Conservation (phyloP, 345 rosid species). For the Camelina neglecta region DNA sequence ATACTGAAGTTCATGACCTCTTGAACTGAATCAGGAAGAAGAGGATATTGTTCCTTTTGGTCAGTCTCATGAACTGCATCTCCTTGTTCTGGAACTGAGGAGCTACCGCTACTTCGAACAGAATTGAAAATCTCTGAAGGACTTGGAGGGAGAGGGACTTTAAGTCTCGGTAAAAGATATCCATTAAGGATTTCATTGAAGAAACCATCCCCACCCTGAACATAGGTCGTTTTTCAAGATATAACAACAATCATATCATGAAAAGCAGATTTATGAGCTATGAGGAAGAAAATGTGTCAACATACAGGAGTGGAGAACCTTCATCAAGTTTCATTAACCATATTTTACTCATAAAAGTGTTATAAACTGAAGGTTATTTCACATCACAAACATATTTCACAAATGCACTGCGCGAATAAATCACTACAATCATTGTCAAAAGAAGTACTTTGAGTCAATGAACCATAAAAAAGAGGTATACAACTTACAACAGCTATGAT, state of each 20-base stretch:
- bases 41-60: constrained; percentile 59
- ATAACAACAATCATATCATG: background rate
- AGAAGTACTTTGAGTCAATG: background rate
- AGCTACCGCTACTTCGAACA: constrained; percentile 47
- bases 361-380: constrained; percentile 1
- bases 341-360: constrained; percentile 11
- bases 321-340: constrained; percentile 29
- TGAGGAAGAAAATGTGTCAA: constrained; percentile 19
- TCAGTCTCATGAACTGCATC: constrained; percentile 47
- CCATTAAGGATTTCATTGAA: constrained; percentile 93
- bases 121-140: constrained; percentile 61
- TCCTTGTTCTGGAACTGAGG: constrained; percentile 45
- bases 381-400: background rate
- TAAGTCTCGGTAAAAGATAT: constrained; percentile 74
- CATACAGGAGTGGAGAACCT: constrained; percentile 10
- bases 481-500: constrained; percentile 81
- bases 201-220: constrained; percentile 98
- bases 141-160: constrained; percentile 80
- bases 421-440: constrained; percentile 5
- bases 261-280: background rate
- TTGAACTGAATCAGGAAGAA: constrained; percentile 48
- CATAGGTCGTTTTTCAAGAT: background rate
- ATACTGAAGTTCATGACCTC: constrained; percentile 51
- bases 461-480: constrained; percentile 9
- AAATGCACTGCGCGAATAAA: constrained; percentile 6